Base-by-base conservation (phyloP, 2,329 filamentous ascomycete species). In the Cytospora piceicola region DNA sequence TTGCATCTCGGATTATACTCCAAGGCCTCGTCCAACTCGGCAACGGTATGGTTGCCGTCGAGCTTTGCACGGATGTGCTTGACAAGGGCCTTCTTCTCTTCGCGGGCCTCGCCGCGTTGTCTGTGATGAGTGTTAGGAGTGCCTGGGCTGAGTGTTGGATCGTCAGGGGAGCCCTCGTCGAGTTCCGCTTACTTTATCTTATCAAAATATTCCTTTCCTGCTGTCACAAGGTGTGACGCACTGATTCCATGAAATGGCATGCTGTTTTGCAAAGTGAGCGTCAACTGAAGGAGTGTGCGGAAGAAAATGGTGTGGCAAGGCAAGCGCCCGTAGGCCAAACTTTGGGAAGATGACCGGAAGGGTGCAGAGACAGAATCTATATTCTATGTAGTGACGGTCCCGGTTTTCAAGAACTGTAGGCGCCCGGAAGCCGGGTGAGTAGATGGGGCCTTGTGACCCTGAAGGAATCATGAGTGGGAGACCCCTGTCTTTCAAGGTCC, bases 71-170 rank as follows among this genome's bases (percentile, higher is more conserved):
- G 56, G 27, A 68, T 65, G 27, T 66, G 66, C 24, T 39, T 58
- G n/a, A 68, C 57, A 15, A 68, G 59, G 22, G 56, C 65, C 61
- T 62, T 71, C 61, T 63, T 67, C 60, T 64, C 62, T n/a, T 59
- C 67, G 51, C 64, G 67, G 59, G 61, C 58, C 61, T 58, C 67
- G 66, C 46, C 61, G 66, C 61, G 66, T 34, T 60, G 68, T 55
- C 61, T 71, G 69, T 22, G 55, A 24, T 6, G 22, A 53, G 24
- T 11, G 22, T 51, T 9, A 49, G 46, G 24, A 52, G 36, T 4
- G 9, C 6, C 14, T n/a, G 12, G 22, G 17, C n/a, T 27, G 30
- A 20, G 39, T n/a, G 39, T 7, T 42, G 15, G 39, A 42, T 42
- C 15, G 20, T n/a, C 39, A 42, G 39, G 8, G 17, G 39, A n/a